Evolutionary conservation across 202 grass and related monocot species (phyloP), one percentile per base, ranked within the genome.

Genomic region (Schoenoplectus tabernaemontani): DNA sequence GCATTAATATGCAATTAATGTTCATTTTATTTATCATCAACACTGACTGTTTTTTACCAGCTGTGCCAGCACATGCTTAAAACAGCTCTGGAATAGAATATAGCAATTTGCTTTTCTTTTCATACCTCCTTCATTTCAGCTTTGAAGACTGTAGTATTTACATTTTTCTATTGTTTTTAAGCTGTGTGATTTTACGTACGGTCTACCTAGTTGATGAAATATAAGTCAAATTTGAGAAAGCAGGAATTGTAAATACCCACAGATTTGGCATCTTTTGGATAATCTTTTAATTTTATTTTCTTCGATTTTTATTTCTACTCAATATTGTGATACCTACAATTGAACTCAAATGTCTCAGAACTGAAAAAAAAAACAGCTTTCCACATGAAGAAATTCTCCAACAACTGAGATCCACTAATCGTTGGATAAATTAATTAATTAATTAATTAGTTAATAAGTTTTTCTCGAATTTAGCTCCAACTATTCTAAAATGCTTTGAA

Each of bases 321-420:
- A 46, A 70, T 67, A 20, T 20, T 46, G 20, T 23, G 19, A 9
- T 17, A 22, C 7, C 16, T 66, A n/a, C 37, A 56, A n/a, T 19
- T 53, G 9, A 66, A 41, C 43, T 68, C 37, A 9, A 68, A n/a
- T n/a, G n/a, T n/a, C n/a, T 23, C 42, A 68, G 37, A 68, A 68
- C n/a, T 68, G 0, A 20, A 9, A 43, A 16, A 68, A 68, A 67
- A 67, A 67, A 11, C 34, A 66, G 7, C 63, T 66, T 68, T 68
- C 36, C 64, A 68, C 64, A 68, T 68, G 64, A 43, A 68, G 17
- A 67, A 68, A 43, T 68, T 68, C n/a, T 42, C 19, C 19, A 20
- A 42, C 38, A 41, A 68, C 37, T 9, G 1, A 12, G 36, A 16
- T 12, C 60, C 60, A 63, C 60, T 32, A 13, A 3, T 64, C 4